A percentile compares a stretch with the other conserved stretches of the same genome.
Conservation (phyloP, 1,284 basidiomycete species). For the Tremellales sp. region DNA sequence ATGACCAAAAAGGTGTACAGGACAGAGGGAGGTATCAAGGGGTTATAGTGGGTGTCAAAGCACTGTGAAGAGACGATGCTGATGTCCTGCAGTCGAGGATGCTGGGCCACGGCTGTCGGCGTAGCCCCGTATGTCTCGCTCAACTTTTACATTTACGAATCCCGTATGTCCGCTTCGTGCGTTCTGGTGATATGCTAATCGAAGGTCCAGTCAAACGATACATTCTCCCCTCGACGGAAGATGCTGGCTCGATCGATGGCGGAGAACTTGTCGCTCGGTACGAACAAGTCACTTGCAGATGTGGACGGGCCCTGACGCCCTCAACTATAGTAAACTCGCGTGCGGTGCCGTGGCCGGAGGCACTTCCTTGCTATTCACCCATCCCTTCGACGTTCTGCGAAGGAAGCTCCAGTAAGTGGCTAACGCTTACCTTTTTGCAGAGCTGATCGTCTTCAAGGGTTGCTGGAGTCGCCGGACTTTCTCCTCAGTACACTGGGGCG, state of each 20-base stretch:
- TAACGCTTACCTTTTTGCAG: background rate
- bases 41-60: conserved; percentile 62
- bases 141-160: conserved; percentile 49
- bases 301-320: no score
- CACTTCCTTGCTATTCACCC: conserved; percentile 89
- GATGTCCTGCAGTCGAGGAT: conserved; percentile 52
- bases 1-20: conserved; percentile 86
- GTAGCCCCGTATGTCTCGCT: conserved; percentile 78
- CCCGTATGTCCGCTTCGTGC: conserved; percentile 21
- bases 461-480: conserved; percentile 69
- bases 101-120: conserved; percentile 81
- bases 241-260: conserved; percentile 19
- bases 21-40: conserved; percentile 84
- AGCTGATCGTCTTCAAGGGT: conserved; percentile 13
- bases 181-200: background rate
- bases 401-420: conserved; percentile 85
- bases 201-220: conserved; percentile 24
- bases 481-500: conserved; percentile 68
- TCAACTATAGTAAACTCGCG: conserved; percentile 44
- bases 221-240: conserved; percentile 24
- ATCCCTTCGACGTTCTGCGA: conserved; percentile 90
- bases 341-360: conserved; percentile 56
- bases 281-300: no score
- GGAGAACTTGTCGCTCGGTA: conserved; percentile 34
- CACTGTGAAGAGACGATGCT: background rate